phyloP scores from a whole-genome alignment of 2,329 filamentous ascomycete species.

The Uncinocarpus reesii region DNA sequence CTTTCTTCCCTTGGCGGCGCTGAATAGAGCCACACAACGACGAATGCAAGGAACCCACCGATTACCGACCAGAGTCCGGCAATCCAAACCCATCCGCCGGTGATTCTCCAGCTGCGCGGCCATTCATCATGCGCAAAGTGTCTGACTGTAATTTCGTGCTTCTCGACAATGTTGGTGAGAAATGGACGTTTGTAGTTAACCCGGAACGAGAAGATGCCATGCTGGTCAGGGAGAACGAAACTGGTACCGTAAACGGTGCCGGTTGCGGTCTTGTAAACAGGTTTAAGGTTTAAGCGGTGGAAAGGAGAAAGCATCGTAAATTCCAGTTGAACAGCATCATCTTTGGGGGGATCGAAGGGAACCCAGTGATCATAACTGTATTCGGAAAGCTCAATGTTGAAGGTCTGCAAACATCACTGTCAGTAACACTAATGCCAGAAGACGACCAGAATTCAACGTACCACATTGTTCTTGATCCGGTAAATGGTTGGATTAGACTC shows the following conservation, averaged over 20 bases:
- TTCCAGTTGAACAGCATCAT: constrained; percentile 79
- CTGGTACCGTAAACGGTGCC: constrained; percentile 62
- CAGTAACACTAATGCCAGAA: not conserved
- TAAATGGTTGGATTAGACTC: constrained; percentile 74
- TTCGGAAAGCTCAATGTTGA: constrained; percentile 80
- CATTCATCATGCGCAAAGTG: constrained; percentile 98
- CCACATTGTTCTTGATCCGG: constrained; percentile 91
- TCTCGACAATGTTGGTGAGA: constrained; percentile 80
- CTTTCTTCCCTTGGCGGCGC: constrained; percentile 37
- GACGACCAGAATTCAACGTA: constrained; percentile 44
- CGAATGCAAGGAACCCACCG: constrained; percentile 73
- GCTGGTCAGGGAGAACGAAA: constrained; percentile 86
- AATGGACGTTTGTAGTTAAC: constrained; percentile 96
- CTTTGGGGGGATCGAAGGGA: constrained; percentile 59
- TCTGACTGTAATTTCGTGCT: constrained; percentile 84
- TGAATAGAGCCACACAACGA: constrained; percentile 76
- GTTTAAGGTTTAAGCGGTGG: constrained; percentile 67
- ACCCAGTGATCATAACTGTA: constrained; percentile 63
- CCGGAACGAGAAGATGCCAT: constrained; percentile 97
- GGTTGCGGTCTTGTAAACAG: constrained; percentile 49
- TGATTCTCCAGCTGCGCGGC: constrained; percentile 81
- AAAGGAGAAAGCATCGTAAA: constrained; percentile 98
- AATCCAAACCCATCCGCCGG: constrained; percentile 89
- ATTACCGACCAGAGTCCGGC: constrained; percentile 76
- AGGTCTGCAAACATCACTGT: constrained; percentile 47